Percentiles rank a stretch among this genome's conserved stretches.
These are phyloP conservation scores for Calonectria hongkongensis DNA, from an alignment of 2,329 filamentous ascomycete genomes.

Conservation along the genomic window DNA sequence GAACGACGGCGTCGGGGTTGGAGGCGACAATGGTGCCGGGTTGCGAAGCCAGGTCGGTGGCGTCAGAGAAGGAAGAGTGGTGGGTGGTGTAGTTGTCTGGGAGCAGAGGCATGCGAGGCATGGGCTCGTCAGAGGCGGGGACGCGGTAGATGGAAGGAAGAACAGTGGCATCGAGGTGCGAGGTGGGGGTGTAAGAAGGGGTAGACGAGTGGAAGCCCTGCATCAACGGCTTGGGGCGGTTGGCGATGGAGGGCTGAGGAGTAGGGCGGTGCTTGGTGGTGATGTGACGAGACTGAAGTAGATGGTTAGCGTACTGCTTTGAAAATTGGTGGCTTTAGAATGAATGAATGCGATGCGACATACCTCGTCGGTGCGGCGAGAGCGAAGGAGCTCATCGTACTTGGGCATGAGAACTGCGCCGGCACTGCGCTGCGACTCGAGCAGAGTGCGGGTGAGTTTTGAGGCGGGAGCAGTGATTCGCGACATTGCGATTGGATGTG, in stretches of 20 bases:
- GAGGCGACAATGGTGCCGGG: conserved; percentile 75
- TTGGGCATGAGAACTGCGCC: conserved; percentile 66
- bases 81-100: conserved; percentile 72
- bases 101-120: conserved; percentile 75
- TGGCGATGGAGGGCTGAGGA: conserved; percentile 65
- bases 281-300: conserved; percentile 63
- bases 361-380: conserved; percentile 56
- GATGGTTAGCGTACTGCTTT: conserved; percentile 37
- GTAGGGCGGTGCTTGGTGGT: conserved; percentile 70
- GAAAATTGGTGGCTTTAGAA: neutral
- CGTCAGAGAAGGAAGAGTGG: conserved; percentile 65
- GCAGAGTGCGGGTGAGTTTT: conserved; percentile 69
- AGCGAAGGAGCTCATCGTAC: conserved; percentile 67
- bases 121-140: conserved; percentile 57
- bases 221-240: conserved; percentile 74
- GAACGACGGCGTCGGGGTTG: conserved; percentile 71
- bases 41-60: conserved; percentile 63
- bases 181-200: conserved; percentile 61
- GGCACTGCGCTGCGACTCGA: conserved; percentile 64
- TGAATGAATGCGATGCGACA: neutral
- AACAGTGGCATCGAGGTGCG: conserved; percentile 71
- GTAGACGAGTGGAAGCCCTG: conserved; percentile 75
- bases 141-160: conserved; percentile 67
- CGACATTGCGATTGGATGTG: conserved; percentile 62
- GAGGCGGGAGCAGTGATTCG: conserved; percentile 69